These are phyloP conservation scores for Cyberlindnera mrakii DNA, from an alignment of 805 yeast species.

Conservation along the genomic window DNA sequence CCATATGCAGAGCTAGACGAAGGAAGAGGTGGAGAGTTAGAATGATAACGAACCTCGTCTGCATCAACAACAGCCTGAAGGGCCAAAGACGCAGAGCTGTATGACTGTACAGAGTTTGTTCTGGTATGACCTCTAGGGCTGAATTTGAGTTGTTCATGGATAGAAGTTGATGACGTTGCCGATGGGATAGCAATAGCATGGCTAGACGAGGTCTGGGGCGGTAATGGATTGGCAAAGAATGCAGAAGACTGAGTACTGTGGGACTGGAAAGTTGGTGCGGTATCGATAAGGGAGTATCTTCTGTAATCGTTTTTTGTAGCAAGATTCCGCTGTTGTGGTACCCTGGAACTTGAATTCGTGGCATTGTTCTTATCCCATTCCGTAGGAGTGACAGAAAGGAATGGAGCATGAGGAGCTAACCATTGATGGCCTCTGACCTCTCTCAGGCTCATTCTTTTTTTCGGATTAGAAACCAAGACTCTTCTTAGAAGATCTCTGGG, in stretches of 20 bases:
- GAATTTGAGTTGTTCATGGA: conserved; percentile 17
- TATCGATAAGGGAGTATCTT: conserved; percentile 40
- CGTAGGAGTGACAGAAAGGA: conserved; percentile 75
- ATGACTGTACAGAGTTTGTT: conserved; percentile 31
- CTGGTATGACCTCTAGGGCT: conserved; percentile 28
- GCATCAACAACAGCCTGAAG: conserved; percentile 72
- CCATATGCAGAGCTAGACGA: neutral
- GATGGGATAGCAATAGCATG: conserved; percentile 48
- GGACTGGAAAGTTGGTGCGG: conserved; percentile 33
- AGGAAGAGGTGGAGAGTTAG: conserved; percentile 1
- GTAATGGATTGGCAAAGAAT: conserved; percentile 47
- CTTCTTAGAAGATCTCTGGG: conserved; percentile 87
- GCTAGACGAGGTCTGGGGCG: conserved; percentile 65
- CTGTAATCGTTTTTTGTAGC: conserved; percentile 20
- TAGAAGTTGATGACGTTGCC: conserved; percentile 27
- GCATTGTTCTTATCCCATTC: conserved; percentile 73
- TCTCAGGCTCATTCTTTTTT: conserved; percentile 58
- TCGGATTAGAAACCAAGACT: conserved; percentile 81
- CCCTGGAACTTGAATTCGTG: conserved; percentile 6
- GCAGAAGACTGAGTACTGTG: conserved; percentile 27
- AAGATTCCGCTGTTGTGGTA: conserved; percentile 25
- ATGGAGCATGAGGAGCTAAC: conserved; percentile 78
- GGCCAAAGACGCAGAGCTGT: conserved; percentile 59
- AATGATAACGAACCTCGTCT: conserved; percentile 30
- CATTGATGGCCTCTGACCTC: conserved; percentile 80